Evolutionary conservation across 768 basidiomycete genomes (phyloP), one percentile per base, ranked within the genome.

Genomic region (Sporobolomyces pararoseus): DNA sequence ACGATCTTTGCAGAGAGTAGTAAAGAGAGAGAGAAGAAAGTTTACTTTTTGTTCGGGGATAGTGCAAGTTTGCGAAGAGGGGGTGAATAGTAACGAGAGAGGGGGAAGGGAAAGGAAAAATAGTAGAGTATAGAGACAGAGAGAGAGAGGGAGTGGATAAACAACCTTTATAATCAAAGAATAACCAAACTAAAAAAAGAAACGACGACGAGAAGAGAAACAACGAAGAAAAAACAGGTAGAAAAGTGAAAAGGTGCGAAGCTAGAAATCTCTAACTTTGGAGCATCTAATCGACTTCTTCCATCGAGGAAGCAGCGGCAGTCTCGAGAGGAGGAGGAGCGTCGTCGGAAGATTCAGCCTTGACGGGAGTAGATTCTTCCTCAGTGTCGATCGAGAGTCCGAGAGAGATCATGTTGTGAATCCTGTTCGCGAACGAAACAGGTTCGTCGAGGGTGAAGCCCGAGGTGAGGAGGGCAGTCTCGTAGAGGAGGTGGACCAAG

Each of bases 401-500:
- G 73, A 49, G 72, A 78, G 89, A 84, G 80, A 99, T 94, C 95
- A 97, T 97, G 71, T 92, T 88, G 84, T 95, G 86, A 81, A 98
- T 97, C 74, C 95, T 90, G 84, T 89, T 89, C 70, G 93, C 90
- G 80, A 96, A 98, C 66, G 89, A 90, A 71, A 89, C 86, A 32
- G 96, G 95, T 80, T 94, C 90, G 75, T 98, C 92, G 68, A 99
- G 87, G 63, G 91, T 87, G 85, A 99, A 99, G 60, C 90, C 91
- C 60, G 91, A 93, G 21, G 91, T 93, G 75, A 96, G 87, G 72
- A 97, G 87, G 4, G 95, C 89, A 61, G 95, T 97, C 86, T 98
- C 95, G 83, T 90, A 98, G 65, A 99, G 83, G 52, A 98, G 86
- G 85, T 87, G 92, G 65, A 93, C 97, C 78, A 99, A 82, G 82